Evolutionary conservation across 2,329 filamentous ascomycete species (phyloP).

Genomic region (Raffaelea deltoideospora): DNA sequence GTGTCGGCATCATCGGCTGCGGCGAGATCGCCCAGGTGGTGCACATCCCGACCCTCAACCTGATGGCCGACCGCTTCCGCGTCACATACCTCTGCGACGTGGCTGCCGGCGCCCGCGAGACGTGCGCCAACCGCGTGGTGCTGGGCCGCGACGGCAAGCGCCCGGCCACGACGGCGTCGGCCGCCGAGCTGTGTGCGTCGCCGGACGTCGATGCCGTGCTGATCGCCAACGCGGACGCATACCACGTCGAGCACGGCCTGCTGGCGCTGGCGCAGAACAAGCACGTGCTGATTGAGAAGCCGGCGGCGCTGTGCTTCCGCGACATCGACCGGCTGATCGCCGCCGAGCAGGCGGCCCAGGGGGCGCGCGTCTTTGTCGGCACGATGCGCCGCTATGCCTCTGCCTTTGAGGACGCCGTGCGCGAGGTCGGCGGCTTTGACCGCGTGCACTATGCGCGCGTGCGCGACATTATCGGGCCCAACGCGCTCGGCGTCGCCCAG

Average conservation of each 20-base stretch:
- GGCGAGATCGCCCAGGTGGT: constrained; percentile 35
- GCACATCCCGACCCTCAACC: constrained; percentile 25
- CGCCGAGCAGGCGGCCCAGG: constrained; percentile 28
- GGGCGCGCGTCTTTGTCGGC: constrained; percentile 37
- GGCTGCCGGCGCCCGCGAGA: constrained; percentile 17
- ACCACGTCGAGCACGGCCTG: constrained; percentile 34
- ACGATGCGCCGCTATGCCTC: constrained; percentile 47
- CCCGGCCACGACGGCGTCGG: constrained; percentile 18
- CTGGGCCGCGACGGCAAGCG: constrained; percentile 11
- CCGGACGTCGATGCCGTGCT: constrained; percentile 36
- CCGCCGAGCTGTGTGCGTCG: constrained; percentile 25
- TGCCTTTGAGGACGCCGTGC: constrained; percentile 33
- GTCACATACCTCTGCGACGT: constrained; percentile 36
- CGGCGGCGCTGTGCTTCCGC: constrained; percentile 32
- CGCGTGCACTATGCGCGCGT: constrained; percentile 41
- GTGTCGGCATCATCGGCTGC: constrained; percentile 29
- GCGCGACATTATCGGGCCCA: constrained; percentile 32
- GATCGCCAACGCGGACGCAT: constrained; percentile 35
- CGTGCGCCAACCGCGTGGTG: constrained; percentile 9
- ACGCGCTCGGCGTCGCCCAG: constrained; percentile 30
- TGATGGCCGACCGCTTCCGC: constrained; percentile 26
- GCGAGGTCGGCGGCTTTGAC: constrained; percentile 32
- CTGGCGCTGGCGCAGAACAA: constrained; percentile 37
- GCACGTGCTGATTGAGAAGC: constrained; percentile 44
- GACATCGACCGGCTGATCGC: constrained; percentile 29